These are phyloP conservation scores for Tuber aestivum DNA, from an alignment of 495 filamentous ascomycete genomes.

Conservation along the genomic window DNA sequence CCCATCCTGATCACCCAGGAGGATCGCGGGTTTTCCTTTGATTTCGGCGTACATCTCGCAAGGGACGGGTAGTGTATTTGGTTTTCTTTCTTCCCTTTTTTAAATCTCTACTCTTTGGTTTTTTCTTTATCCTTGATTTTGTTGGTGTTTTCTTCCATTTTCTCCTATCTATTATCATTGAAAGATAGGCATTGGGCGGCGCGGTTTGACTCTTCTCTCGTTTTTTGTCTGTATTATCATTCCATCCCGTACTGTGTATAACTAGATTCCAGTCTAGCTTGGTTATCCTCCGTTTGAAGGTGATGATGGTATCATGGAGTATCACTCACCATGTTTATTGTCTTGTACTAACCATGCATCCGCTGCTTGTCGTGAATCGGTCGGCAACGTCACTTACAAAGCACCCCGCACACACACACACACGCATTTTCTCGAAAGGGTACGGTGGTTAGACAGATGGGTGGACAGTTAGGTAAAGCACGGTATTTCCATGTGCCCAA, in stretches of 20 bases:
- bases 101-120: neutral
- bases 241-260: neutral
- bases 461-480: neutral
- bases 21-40: neutral
- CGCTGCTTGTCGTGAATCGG: neutral
- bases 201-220: neutral
- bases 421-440: neutral
- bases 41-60: neutral
- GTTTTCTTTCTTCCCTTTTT: neutral
- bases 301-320: neutral
- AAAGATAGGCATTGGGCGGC: neutral
- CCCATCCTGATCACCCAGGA: neutral
- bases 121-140: neutral
- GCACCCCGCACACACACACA: neutral
- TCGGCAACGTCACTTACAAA: neutral
- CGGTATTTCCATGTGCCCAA: neutral
- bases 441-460: neutral
- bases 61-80: neutral
- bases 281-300: neutral
- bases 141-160: neutral
- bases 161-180: neutral
- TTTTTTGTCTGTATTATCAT: neutral
- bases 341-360: neutral
- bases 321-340: neutral
- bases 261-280: neutral